Base-by-base conservation (phyloP, 345 rosid species). In the Populus davidiana region DNA sequence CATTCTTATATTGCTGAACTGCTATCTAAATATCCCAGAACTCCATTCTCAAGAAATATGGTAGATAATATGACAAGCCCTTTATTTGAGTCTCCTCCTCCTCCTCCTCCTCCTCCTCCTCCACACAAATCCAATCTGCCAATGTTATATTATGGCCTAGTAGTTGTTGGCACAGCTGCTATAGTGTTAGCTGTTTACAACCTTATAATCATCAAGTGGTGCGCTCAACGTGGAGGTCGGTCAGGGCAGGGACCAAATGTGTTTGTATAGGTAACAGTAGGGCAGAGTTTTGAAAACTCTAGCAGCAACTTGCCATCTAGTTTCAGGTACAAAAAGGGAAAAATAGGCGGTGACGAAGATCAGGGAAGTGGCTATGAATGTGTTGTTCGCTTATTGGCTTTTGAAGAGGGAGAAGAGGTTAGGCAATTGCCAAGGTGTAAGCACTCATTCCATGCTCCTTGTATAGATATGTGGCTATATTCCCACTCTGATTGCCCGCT, bases 101-200 rank as follows among this genome's bases (percentile, higher is more conserved):
- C 75, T 1, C 84, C 81, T 0, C 80, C 83, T 1, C 82, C 81
- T 1, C 35, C 75, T 1, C 21, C 68, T 1, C 75, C 52, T 16
- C 2, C 70, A 2, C 39, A 59, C 0, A 84, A 74, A 44, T 69
- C 83, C 23, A 80, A 77, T 72, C 21, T 86, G 74, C 81, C 87
- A 69, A 87, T 86, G 87, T 76, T 87, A 12, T 90, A 88, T 54
- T 87, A 87, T 21, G 87, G 89, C 71, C 84, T 90, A 0, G 74
- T 67, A 12, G 85, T 85, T 29, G 83, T 81, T 23, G 88, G 85
- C 29, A 61, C 85, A 8, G 84, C 88, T 0, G 89, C 81, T 5
- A 1, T 81, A 11, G 75, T 77, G 5, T 77, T 87, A 1, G 84
- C 81, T 64, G 2, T 77, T 4, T 87, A 85, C 79, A 87, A 83